phyloP scores from a whole-genome alignment of 2,329 filamentous ascomycete species.

The Botrytis elliptica region DNA sequence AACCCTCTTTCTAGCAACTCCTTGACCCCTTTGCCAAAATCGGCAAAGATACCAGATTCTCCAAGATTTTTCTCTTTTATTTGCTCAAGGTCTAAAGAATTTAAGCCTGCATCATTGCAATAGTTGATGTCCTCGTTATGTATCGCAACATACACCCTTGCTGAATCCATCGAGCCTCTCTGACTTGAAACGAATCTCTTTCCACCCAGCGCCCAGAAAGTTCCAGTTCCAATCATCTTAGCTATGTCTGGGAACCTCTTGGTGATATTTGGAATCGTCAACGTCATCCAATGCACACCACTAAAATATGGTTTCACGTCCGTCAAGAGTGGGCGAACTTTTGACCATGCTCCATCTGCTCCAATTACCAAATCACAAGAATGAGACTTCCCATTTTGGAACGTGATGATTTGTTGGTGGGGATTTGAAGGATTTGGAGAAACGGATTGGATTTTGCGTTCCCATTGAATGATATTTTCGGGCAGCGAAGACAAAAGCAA shows the following conservation, averaged over 20 bases:
- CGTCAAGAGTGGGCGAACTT: constrained; percentile 39
- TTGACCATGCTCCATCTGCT: constrained; percentile 48
- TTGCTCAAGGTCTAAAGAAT: not conserved
- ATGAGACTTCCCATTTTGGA: constrained; percentile 16
- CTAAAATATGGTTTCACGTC: constrained; percentile 29
- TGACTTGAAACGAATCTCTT: constrained; percentile 24
- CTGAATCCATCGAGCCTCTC: constrained; percentile 22
- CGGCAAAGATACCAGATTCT: constrained; percentile 10
- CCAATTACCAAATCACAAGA: constrained; percentile 43
- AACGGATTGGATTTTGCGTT: constrained; percentile 19
- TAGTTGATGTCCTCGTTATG: constrained; percentile 4
- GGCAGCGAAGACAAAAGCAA: constrained; percentile 32
- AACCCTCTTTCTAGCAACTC: constrained; percentile 19
- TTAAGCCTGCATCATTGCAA: constrained; percentile 11
- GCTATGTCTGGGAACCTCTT: constrained; percentile 22
- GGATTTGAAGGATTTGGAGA: not conserved
- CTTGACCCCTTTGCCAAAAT: constrained; percentile 10
- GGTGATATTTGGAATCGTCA: constrained; percentile 25
- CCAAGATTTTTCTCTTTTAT: constrained; percentile 20
- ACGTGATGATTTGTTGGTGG: constrained; percentile 10
- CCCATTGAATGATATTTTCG: constrained; percentile 30
- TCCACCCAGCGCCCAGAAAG: constrained; percentile 20
- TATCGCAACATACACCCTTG: constrained; percentile 27
- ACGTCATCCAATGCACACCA: constrained; percentile 24
- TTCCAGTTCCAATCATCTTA: constrained; percentile 24